Evolutionary conservation across 805 yeast genomes (phyloP), one percentile per base, ranked within the genome.

Genomic region (Kockiozyma suomiensis): DNA sequence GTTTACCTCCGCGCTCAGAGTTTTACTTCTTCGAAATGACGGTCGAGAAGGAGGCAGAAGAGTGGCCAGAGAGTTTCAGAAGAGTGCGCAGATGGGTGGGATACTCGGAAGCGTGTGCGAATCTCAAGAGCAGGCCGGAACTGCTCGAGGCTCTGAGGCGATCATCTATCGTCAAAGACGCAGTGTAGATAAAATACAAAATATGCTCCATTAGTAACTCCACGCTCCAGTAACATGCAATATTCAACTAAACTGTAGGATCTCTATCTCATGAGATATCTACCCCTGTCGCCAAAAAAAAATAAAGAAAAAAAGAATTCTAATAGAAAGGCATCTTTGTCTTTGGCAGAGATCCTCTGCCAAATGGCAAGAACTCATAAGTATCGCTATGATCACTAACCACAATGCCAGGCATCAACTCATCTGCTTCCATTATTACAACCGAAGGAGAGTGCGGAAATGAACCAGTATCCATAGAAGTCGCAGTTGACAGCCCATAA

Each of bases 21-120:
- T 93, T 86, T 70, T 94, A 91, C 71, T 87, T 93, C 71, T 94
- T 80, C 72, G 96, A 93, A 72, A 80, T 93, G 87, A 70, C 72
- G 15, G 84, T 87, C 1, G 80, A 73, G 15, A 76, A 81, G 52
- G 76, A 88, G 61, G 80, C 80, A 45, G 80, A 76, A 0, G 78
- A 72, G 25, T 94, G 92, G 87, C 99, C 99, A 0, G 99, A 94
- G 74, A 66, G 72, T 15, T 56, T 75, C 15, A 75, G 75, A 59
- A 79, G 99, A 59, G 76, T 78, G 33, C 76, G 98, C 55, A 76
- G 83, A 59, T 90, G 97, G 96, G 54, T 51, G n/a, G 78, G 82
- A 1, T 88, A 82, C 66, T 72, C 78, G 3, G 89, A 86, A 61
- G 93, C 94, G 0, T 79, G 79, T 55, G 83, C 79, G 59, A 87